A percentile compares a stretch with the other conserved stretches of the same genome.
Evolutionary conservation across 305 asterid genomes (phyloP).

Genomic region (Plantago coronopus): DNA sequence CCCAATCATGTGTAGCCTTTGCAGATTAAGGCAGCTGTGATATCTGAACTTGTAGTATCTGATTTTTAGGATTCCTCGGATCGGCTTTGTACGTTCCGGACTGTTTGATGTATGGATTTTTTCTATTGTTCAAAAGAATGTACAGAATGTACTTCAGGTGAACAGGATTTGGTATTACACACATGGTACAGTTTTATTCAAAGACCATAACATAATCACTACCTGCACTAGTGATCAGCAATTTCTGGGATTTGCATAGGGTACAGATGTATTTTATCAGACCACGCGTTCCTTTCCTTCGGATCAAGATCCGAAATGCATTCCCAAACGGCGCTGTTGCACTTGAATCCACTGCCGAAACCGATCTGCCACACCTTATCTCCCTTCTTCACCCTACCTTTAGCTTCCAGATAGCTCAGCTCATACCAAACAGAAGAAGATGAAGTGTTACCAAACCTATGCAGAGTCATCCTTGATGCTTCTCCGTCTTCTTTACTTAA

Average conservation of each 20-base stretch:
- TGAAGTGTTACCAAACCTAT: conserved; percentile 60
- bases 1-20: too few species aligned
- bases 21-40: too few species aligned
- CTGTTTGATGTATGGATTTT: too few species aligned
- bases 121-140: too few species aligned
- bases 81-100: too few species aligned
- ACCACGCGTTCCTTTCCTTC: conserved; percentile 35
- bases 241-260: conserved; percentile 41
- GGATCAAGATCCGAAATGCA: conserved; percentile 39
- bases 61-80: too few species aligned
- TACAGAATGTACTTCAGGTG: too few species aligned
- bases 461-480: conserved; percentile 53
- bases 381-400: conserved; percentile 49
- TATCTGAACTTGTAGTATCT: too few species aligned
- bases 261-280: conserved; percentile 41
- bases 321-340: conserved; percentile 56
- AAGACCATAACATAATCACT: background rate
- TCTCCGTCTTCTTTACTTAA: conserved; percentile 45
- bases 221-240: conserved; percentile 33
- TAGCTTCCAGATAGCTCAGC: conserved; percentile 50
- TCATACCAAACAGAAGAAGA: conserved; percentile 59
- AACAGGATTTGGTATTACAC: background rate
- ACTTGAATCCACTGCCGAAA: conserved; percentile 53
- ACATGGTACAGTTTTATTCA: background rate
- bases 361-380: conserved; percentile 51